Conservation (phyloP, 148 eudicot genomes). For the Salicornia ramosissima region DNA sequence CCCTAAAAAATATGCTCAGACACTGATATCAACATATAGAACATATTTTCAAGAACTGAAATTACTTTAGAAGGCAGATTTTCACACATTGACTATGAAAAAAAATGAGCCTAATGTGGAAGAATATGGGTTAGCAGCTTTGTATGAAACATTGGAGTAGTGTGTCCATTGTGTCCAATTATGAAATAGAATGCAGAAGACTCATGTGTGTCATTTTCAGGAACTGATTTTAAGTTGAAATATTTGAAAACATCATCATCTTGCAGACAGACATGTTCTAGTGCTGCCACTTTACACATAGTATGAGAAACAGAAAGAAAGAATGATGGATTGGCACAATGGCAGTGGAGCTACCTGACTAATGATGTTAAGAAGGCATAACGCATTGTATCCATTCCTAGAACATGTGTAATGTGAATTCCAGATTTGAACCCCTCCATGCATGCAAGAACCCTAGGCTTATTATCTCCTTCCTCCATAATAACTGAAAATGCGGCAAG, state of each 20-base stretch:
- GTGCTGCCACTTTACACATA: slow-evolving; percentile 2
- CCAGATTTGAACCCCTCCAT: slow-evolving; percentile 98
- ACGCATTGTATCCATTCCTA: slow-evolving; percentile 99
- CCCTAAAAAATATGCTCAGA: too few relatives aligned
- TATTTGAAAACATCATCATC: too few relatives aligned
- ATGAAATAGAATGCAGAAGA: too few relatives aligned
- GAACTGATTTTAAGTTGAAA: too few relatives aligned
- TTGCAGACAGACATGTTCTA: neutral
- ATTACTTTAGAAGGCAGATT: too few relatives aligned
- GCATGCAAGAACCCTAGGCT: slow-evolving; percentile 73
- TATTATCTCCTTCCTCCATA: slow-evolving; percentile 97
- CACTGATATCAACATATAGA: too few relatives aligned
- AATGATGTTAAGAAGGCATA: slow-evolving; percentile 91
- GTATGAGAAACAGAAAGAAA: too few relatives aligned
- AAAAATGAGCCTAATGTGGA: neutral
- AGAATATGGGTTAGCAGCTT: neutral
- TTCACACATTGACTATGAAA: neutral
- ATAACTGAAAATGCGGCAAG: slow-evolving; percentile 97
- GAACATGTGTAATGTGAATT: slow-evolving; percentile 84
- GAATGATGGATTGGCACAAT: neutral
- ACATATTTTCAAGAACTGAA: too few relatives aligned
- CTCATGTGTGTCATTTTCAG: too few relatives aligned
- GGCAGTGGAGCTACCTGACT: slow-evolving; percentile 51
- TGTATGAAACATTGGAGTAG: neutral
- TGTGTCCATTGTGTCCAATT: neutral